These are phyloP conservation scores for Zostera marina DNA, from an alignment of 116 monocot genomes.

Conservation along the genomic window DNA sequence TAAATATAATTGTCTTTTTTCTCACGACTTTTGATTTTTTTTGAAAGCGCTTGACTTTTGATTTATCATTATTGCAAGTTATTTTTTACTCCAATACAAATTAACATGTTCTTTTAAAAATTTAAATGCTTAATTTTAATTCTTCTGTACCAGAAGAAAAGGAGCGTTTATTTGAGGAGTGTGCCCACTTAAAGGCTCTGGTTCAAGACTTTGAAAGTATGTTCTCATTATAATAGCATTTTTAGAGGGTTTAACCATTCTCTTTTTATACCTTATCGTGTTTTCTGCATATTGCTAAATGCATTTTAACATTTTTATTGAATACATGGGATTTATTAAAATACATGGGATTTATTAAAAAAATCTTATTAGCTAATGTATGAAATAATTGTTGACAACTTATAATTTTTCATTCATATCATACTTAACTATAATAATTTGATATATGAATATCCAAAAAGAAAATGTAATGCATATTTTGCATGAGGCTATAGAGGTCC, in stretches of 20 bases:
- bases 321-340: not conserved
- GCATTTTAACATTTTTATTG: not conserved
- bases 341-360: not conserved
- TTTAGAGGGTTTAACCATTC: not conserved
- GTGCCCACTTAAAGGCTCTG: conserved; percentile 46
- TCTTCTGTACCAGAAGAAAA: conserved; percentile 44
- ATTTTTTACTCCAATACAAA: too few species aligned
- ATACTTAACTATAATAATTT: not conserved
- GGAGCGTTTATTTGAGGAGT: conserved; percentile 47
- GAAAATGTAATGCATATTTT: not conserved
- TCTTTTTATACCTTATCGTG: not conserved
- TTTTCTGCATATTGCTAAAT: not conserved
- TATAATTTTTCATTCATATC: too few species aligned
- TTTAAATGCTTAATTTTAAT: not conserved
- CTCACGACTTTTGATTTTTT: too few species aligned
- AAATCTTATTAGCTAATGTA: not conserved
- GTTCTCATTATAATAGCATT: not conserved
- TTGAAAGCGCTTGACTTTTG: too few species aligned
- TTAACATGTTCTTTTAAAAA: not conserved
- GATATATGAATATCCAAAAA: not conserved
- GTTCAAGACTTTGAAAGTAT: conserved; percentile 68
- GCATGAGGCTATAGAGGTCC: not conserved
- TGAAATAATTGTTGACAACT: not conserved
- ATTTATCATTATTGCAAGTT: too few species aligned
- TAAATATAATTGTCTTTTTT: not conserved